phyloP scores from a whole-genome alignment of 345 rosid genomes.

The Hevea brasiliensis region DNA sequence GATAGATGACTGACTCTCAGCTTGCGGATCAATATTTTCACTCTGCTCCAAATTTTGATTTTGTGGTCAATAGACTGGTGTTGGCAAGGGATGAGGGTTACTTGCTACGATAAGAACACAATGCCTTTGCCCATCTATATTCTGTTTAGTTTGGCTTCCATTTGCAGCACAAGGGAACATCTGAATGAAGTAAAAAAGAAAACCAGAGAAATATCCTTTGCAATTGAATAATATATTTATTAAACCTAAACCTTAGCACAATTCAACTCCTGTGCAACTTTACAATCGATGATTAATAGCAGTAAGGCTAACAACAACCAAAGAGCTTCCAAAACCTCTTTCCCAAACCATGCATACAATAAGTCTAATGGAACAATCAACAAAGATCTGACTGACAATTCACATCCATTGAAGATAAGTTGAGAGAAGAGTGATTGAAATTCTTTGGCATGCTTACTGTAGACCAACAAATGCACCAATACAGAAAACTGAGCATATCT shows the following conservation, averaged over 20 bases:
- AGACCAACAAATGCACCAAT: background rate
- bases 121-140: conserved; percentile 70
- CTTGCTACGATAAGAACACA: conserved; percentile 91
- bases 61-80: conserved; percentile 85
- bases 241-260: background rate
- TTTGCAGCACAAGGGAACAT: conserved; percentile 59
- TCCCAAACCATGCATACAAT: background rate
- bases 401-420: too few relatives aligned
- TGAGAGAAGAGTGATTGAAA: background rate
- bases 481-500: background rate
- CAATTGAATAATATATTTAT: background rate
- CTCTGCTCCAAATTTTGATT: conserved; percentile 58
- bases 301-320: background rate
- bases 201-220: conserved; percentile 4
- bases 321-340: background rate
- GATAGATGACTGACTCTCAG: conserved; percentile 71
- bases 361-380: background rate
- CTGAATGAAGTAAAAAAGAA: conserved; percentile 42
- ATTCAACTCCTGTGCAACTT: background rate
- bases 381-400: background rate
- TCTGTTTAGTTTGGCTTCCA: conserved; percentile 69
- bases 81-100: conserved; percentile 86
- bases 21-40: conserved; percentile 56
- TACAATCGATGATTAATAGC: background rate
- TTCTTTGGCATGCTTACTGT: background rate